Base-by-base conservation (phyloP, 1,139 yeast genomes). In the Nakaseomyces kungkrabaensis region DNA sequence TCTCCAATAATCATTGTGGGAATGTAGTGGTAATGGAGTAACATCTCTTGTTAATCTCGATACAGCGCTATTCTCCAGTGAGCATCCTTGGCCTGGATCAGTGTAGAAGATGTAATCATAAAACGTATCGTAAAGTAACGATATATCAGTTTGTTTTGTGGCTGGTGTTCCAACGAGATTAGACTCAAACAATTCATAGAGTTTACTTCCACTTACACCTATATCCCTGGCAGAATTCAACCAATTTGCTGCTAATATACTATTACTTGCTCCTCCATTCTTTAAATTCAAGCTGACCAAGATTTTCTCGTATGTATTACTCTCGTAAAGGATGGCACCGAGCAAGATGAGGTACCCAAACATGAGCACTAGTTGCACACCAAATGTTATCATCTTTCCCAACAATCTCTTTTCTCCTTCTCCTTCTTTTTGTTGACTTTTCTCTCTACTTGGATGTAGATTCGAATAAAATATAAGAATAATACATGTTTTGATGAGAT, bases 1-100 rank as follows among this genome's bases (percentile, higher is more conserved):
- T 55, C 90, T 69, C 88, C 87, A 82, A 63, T 85, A 85, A 61
- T 85, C 92, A 60, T 84, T 85, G 61, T 85, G 92, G 0, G 88
- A 81, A 59, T 84, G 92, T 24, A 82, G 70, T 48, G 73, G 71
- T 33, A 75, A 64, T 2, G 59, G 58, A 36, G 71, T 65, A 0
- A 78, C 78, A 56, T 78, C 81, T 48, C 77, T 67, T 2, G 79
- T 79, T 41, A 79, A 60, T 13, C 51, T 54, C 22, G 59, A 55
- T 11, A 59, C 55, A 9, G 50, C 51, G 8, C 62, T 53, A 13
- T 45, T 48, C 32, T 47, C 50, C 3, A 57, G 55, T 5, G 47
- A 47, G 41, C 59, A 56, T 3, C 31, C 40, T 11, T 31, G 33
- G 6, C 34, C 24, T n/a, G 33, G 29, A 17, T n/a, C 42, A 29